These are phyloP conservation scores for Zymoseptoria pseudotritici DNA, from an alignment of 2,329 filamentous ascomycete genomes.

Conservation along the genomic window DNA sequence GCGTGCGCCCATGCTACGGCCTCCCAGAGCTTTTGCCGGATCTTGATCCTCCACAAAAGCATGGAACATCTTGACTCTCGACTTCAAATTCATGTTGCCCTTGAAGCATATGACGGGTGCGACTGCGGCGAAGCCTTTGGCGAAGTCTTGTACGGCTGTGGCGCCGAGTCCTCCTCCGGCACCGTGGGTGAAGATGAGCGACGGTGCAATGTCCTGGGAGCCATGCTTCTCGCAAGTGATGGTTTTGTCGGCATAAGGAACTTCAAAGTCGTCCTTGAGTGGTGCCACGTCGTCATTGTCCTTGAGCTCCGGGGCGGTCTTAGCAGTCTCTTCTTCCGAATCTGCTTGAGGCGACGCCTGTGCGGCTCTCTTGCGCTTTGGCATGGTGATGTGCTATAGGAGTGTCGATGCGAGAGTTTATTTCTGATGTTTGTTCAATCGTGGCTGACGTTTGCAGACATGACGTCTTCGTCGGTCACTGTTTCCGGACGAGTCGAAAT, in stretches of 20 bases:
- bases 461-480: not conserved
- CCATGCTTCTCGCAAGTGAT: slow-evolving; percentile 14
- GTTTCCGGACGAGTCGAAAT: not conserved
- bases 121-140: slow-evolving; percentile 28
- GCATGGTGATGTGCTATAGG: not conserved
- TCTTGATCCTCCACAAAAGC: slow-evolving; percentile 27
- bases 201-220: not conserved
- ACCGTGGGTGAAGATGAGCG: slow-evolving; percentile 39
- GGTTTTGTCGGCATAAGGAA: slow-evolving; percentile 7
- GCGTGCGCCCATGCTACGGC: slow-evolving; percentile 39
- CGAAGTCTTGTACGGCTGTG: slow-evolving; percentile 35
- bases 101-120: slow-evolving; percentile 31
- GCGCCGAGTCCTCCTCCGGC: slow-evolving; percentile 36
- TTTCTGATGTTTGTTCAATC: not conserved
- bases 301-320: not conserved
- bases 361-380: not conserved
- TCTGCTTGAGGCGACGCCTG: not conserved
- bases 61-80: slow-evolving; percentile 33
- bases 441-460: not conserved
- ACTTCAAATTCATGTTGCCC: slow-evolving; percentile 35
- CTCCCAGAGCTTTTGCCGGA: slow-evolving; percentile 28
- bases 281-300: not conserved
- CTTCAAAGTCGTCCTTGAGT: not conserved
- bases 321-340: not conserved
- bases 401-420: not conserved